Evolutionary conservation across 83 land plant genomes (phyloP), one percentile per base, ranked within the genome.

Genomic region (Larix sibirica): DNA sequence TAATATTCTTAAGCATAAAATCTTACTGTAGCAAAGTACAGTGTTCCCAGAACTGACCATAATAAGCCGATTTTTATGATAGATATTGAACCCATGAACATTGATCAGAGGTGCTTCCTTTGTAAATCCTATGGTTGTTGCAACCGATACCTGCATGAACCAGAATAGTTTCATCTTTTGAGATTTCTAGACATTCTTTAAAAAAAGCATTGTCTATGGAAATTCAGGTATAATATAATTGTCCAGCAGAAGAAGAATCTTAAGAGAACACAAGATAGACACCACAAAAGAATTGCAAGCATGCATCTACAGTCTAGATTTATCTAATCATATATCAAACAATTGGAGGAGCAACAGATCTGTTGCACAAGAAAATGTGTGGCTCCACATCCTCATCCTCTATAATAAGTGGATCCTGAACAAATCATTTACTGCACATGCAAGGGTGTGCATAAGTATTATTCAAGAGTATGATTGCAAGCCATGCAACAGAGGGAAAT

Each of bases 21-120:
- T 66, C 44, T 23, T 26, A 66, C 31, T 21, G 10, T 60, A n/a
- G 12, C 69, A 24, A 40, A 31, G 5, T 50, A 38, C 67, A 75
- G n/a, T 4, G 16, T 80, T 0, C 59, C 31, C 20, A 38, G 58
- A 75, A 78, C 82, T 62, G 84, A 97, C 99, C 96, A 91, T 91
- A 74, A 97, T 96, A 7, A 97, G 95, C 36, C 99, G 92, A 85
- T 97, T 97, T 80, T 94, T 97, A 77, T 97, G 99, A 82, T 97
- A 97, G 54, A 97, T 91, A 81, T 97, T 97, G 89, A 94, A 91
- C 3, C 99, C 99, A 86, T 85, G 87, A 67, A 96, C 89, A 66
- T 81, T 82, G 26, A 97, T 83, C 73, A 88, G 82, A 71, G 91
- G 93, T 21, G 98, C 98, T 82, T 97, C 99, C 79, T 94, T 96